A percentile compares a stretch with the other conserved stretches of the same genome.
phyloP scores from a whole-genome alignment of 352 stramenopile genomes.

The Globisporangium nodosum region DNA sequence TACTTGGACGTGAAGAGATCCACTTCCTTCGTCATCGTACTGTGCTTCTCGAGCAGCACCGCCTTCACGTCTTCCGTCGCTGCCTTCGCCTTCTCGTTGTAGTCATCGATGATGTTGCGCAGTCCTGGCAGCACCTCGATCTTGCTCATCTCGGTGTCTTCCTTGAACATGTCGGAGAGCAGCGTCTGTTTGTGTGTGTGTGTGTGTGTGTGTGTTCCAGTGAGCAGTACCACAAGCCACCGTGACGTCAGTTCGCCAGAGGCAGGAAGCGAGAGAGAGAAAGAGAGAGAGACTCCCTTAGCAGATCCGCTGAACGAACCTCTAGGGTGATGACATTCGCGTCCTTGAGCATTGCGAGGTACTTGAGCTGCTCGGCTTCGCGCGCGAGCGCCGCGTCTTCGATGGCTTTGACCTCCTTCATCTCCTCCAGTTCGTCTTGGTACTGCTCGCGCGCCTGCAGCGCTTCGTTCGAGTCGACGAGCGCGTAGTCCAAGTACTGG shows the following conservation, averaged over 20 bases:
- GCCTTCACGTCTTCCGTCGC: constrained; percentile 82
- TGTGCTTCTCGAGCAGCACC: constrained; percentile 73
- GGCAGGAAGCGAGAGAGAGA: neutral
- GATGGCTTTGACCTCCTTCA: constrained; percentile 84
- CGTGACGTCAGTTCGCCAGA: neutral
- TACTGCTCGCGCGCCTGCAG: constrained; percentile 87
- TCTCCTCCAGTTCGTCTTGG: constrained; percentile 80
- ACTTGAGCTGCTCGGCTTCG: constrained; percentile 75
- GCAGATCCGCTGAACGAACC: constrained; percentile 14
- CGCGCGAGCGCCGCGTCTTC: constrained; percentile 68
- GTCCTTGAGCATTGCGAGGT: constrained; percentile 72
- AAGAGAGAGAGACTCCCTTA: neutral
- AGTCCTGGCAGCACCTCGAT: constrained; percentile 87
- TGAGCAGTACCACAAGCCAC: neutral
- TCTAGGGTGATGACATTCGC: constrained; percentile 88
- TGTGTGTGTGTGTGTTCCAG: neutral
- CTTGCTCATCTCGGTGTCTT: constrained; percentile 90
- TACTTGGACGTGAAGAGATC: constrained; percentile 58
- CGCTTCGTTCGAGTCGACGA: constrained; percentile 78
- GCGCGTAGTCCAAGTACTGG: constrained; percentile 91
- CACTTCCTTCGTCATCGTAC: constrained; percentile 42
- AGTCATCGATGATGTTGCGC: constrained; percentile 88
- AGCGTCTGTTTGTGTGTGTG: constrained; percentile 41
- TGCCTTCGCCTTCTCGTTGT: constrained; percentile 78
- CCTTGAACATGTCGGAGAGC: constrained; percentile 89